Evolutionary conservation across 306 rosid genomes (phyloP).

Genomic region (Rosa lucieae): DNA sequence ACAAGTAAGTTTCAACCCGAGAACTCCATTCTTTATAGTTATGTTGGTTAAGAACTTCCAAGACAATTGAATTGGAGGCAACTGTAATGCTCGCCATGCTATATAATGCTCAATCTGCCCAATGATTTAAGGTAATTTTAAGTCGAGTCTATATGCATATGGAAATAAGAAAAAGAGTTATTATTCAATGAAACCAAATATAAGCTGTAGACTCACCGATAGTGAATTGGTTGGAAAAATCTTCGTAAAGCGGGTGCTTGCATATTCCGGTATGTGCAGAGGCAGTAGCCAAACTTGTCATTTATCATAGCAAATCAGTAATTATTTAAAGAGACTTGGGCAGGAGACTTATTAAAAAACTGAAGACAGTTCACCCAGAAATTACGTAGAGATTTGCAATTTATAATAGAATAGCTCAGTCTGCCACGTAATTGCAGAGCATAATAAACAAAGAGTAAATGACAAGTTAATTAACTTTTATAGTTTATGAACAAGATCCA

Average conservation of each 20-base stretch:
- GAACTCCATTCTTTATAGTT: not conserved
- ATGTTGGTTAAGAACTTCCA: not conserved
- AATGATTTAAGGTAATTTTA: not conserved
- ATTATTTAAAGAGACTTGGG: not conserved
- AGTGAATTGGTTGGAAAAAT: not conserved
- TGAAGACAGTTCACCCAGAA: not conserved
- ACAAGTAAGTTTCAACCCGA: not conserved
- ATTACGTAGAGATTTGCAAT: not conserved
- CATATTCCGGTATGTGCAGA: not conserved
- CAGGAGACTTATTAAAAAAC: too few relatives aligned
- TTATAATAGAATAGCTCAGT: too few relatives aligned
- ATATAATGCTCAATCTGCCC: not conserved
- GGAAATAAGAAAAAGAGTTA: not conserved
- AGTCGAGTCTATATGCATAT: too few relatives aligned
- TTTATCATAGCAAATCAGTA: too few relatives aligned
- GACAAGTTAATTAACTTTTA: too few relatives aligned
- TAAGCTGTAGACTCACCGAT: not conserved
- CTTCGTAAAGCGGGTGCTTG: not conserved
- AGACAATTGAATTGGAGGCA: not conserved
- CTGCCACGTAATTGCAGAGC: too few relatives aligned
- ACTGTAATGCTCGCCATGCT: not conserved
- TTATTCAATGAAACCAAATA: not conserved
- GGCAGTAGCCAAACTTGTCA: not conserved
- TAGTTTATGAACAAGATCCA: too few relatives aligned
- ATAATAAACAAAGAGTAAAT: too few relatives aligned